phyloP scores from a whole-genome alignment of 1,139 yeast genomes.

The Candida sp. region DNA sequence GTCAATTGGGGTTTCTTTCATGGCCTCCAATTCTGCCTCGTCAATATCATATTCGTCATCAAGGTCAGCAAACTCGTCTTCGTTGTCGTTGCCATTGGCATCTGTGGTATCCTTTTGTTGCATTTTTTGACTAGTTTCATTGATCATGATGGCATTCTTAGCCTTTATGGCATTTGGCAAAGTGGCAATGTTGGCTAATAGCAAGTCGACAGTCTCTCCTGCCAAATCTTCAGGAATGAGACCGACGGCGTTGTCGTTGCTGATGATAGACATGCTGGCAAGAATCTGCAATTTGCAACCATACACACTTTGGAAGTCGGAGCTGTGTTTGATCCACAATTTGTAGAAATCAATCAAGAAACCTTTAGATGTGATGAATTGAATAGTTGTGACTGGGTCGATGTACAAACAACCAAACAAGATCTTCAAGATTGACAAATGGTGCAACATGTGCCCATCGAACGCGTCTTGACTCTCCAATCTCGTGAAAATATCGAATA shows the following conservation, averaged over 20 bases:
- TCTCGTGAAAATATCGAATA: conserved; percentile 35
- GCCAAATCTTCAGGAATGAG: conserved; percentile 39
- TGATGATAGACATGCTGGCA: conserved; percentile 38
- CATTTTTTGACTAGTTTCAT: conserved; percentile 36
- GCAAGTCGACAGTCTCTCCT: conserved; percentile 43
- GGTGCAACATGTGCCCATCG: conserved; percentile 53
- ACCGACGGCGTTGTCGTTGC: conserved; percentile 31
- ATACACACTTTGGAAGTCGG: conserved; percentile 56
- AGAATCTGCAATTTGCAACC: conserved; percentile 60
- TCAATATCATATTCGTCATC: conserved; percentile 51
- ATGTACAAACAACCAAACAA: conserved; percentile 45
- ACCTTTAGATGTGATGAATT: conserved; percentile 39
- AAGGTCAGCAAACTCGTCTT: conserved; percentile 32
- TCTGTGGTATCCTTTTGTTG: conserved; percentile 21
- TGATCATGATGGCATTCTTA: conserved; percentile 44
- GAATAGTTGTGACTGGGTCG: conserved; percentile 42
- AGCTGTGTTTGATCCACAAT: conserved; percentile 53
- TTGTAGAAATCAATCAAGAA: conserved; percentile 44
- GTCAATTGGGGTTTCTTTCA: conserved; percentile 58
- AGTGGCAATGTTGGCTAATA: conserved; percentile 44
- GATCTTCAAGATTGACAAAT: conserved; percentile 48
- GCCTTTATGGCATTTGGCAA: conserved; percentile 54
- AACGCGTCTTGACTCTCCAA: conserved; percentile 46
- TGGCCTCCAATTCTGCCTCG: conserved; percentile 58
- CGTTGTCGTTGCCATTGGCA: conserved; percentile 31